Base-by-base conservation (phyloP, 2,329 filamentous ascomycete genomes). In the Xylaria digitata region DNA sequence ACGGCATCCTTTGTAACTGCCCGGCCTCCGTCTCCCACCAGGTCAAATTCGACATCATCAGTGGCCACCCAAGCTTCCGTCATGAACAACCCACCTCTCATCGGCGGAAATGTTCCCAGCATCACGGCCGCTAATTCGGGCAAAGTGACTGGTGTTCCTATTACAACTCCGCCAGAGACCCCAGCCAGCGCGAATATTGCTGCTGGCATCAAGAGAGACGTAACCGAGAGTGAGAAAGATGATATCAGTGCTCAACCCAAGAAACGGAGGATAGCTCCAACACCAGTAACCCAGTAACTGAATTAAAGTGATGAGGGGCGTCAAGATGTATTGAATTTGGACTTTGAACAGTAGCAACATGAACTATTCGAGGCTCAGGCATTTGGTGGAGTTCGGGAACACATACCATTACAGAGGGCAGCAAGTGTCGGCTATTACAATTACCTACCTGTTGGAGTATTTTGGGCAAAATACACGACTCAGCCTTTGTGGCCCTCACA, bases 151-250 rank as follows among this genome's bases (percentile, higher is more conserved):
- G 84, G 86, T 0, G 81, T 96, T 49, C 92, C 94, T 0, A 88
- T 97, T 74, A 93, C 92, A 43, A 97, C 95, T 7, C 95, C 96
- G 2, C 96, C 95, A 0, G 92, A 97, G 78, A 98, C 95, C 2
- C 95, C 95, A 6, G 85, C 88, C 57, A 88, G 86, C 50, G 86
- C 82, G 30, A 88, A 84, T 63, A 84, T 75, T 45, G 75, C 75
- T 52, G 75, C 77, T 2, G 85, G 85, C 34, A 79, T 81, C 17
- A 90, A 90, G 77, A 82, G 87, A 70, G 87, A 90, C 32, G 83
- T 83, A 13, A 85, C 82, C 26, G 86, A 87, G 65, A 82, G 81
- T 26, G 87, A 87, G 40, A 83, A 84, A 53, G 84, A 85, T 17
- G 83, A 86, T 7, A 82, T 83, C 17, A 82, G 60, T n/a, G 58